A percentile compares a stretch with the other conserved stretches of the same genome.
Conservation (phyloP, 352 stramenopile genomes). For the Globisporangium canariense region DNA sequence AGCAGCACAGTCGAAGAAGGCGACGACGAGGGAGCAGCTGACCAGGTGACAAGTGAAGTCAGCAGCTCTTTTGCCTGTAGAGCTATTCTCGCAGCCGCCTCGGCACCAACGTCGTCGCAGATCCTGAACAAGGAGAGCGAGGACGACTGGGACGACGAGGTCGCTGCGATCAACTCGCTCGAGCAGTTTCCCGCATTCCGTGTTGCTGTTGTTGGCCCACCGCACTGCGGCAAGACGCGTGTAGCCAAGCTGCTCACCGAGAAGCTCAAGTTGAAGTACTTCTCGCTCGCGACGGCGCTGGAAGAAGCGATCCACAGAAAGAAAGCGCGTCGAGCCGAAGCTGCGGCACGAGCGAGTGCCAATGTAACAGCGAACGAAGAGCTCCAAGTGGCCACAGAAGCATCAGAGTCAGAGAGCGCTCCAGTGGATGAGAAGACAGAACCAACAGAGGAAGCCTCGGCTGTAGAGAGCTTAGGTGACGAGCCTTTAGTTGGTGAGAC, state of each 20-base stretch:
- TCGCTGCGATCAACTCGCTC: constrained; percentile 33
- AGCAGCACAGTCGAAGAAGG: neutral
- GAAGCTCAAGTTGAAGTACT: constrained; percentile 42
- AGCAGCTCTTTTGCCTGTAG: neutral
- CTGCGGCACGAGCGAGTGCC: neutral
- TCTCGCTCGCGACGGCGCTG: constrained; percentile 38
- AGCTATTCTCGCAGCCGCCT: constrained; percentile 4
- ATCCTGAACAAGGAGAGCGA: constrained; percentile 26
- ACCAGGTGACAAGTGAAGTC: neutral
- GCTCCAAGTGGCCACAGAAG: neutral
- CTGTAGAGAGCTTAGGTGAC: neutral
- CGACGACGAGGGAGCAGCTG: neutral
- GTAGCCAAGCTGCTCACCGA: constrained; percentile 42
- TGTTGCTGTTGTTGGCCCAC: constrained; percentile 54
- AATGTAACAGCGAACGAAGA: constrained; percentile 10
- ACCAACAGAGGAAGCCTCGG: constrained; percentile 9
- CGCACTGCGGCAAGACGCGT: constrained; percentile 51
- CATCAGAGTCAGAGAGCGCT: neutral
- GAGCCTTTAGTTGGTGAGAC: neutral
- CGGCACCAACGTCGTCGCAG: constrained; percentile 1
- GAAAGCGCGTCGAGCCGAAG: neutral
- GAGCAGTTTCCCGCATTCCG: constrained; percentile 40
- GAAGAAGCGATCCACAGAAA: constrained; percentile 39
- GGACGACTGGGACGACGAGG: constrained; percentile 42
- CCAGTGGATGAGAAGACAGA: neutral